Evolutionary conservation across 2,329 filamentous ascomycete genomes (phyloP), one percentile per base, ranked within the genome.

Genomic region (Hypoxylon sp.): DNA sequence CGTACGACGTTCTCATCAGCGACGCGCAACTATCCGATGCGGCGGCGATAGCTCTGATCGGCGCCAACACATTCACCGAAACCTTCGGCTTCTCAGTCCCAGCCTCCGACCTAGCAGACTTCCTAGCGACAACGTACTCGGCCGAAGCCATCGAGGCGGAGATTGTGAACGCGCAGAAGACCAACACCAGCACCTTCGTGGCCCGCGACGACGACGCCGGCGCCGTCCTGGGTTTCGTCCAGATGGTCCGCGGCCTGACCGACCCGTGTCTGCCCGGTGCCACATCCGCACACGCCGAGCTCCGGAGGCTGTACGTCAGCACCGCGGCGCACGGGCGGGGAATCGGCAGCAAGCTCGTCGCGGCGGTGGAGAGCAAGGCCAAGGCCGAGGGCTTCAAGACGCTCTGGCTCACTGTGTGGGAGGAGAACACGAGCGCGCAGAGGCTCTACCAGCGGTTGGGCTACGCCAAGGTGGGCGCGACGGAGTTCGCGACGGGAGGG

Each of bases 321-420:
- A 54, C 51, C 0, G n/a, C 43, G 1, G 59, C 60, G 7, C 67
- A 69, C 9, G 66, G 67, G 9, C 42, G 52, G 3, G 66, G 66
- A 9, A 60, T 68, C 19, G 67, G 67, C 7, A 63, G 44, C 30
- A 60, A 47, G 47, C 62, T 69, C 9, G 57, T 66, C 31, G 53
- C 55, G 2, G 59, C 53, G 1, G 58, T 67, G 3, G 66, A 67
- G 49, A 29, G 13, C 2, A 56, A 41, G 36, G 67, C 67, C 2
- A 60, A 60, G 20, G 58, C 51, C 11, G 62, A 66, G 45, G 64
- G 65, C 9, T 65, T 64, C 49, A 29, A 51, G 38, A 29, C 56
- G 17, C 25, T 69, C 6, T 68, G 66, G 66, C 34, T 69, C 21
- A 61, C 58, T 2, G 67, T 68, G 1, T 69, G 63, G 63, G 64